Evolutionary conservation across 2,329 filamentous ascomycete genomes (phyloP), one percentile per base, ranked within the genome.

Genomic region (Nannizziopsis arthrosporioides): DNA sequence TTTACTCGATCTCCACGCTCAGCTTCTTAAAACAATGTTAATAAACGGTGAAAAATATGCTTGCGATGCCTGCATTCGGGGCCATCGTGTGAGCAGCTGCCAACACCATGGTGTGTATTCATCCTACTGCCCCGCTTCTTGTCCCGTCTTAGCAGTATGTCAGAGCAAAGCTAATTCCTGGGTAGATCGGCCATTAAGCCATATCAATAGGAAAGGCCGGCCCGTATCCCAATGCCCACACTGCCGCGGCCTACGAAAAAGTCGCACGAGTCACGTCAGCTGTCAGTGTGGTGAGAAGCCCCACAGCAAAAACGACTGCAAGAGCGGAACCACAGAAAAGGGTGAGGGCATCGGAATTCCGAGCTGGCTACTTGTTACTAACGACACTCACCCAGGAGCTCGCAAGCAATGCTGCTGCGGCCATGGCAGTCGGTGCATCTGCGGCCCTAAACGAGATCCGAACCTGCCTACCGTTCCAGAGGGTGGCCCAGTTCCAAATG

Each of bases 71-170:
- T 98, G 92, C 73, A 88, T 98, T 66, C 85, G 92, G 70, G 92
- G 92, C 64, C 92, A 98, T 74, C 86, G 92, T 66, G 92, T 98
- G 65, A 96, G 89, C 82, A 94, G 92, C 67, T 98, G 92, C 75
- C 87, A 90, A 68, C 92, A 98, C 70, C 78, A 80, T 67, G 88
- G 89, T 94, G 80, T 74, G 85, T 77, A 54, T 59, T 61, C 50
- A 59, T 6, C 38, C n/a, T 38, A 36, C 37, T 7, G 12, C 30
- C 10, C 30, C 34, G 17, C 38, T 11, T n/a, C 39, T 15, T n/a
- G 22, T n/a, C 39, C n/a, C 22, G 17, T 42, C 22, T 42, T 18
- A 42, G 22, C 22, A 27, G 7, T 4, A 27, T 27, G 22, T 27
- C 22, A 27, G 7, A 7, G 3, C 22, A 27, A 27, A 48, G 42